phyloP scores from a whole-genome alignment of 2,329 filamentous ascomycete species.

The Cadophora luteo-olivacea region DNA sequence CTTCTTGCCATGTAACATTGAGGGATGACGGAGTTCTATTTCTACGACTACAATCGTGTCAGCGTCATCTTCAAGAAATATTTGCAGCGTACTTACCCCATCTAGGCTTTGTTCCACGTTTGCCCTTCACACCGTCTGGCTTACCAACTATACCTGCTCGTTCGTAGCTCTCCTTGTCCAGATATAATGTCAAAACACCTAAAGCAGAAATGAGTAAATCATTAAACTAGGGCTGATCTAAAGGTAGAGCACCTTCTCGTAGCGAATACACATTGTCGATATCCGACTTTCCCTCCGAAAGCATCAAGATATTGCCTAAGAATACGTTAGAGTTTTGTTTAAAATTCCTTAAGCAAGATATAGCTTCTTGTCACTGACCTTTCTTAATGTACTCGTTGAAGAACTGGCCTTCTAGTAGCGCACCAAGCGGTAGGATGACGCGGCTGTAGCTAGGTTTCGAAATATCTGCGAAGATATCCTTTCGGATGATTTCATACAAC shows the following conservation, averaged over 20 bases:
- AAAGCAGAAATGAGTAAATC: slow-evolving; percentile 21
- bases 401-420: slow-evolving; percentile 76
- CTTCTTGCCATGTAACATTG: slow-evolving; percentile 67
- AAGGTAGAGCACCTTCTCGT: slow-evolving; percentile 61
- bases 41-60: slow-evolving; percentile 68
- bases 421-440: slow-evolving; percentile 74
- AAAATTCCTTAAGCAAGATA: not conserved
- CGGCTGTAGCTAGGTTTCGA: slow-evolving; percentile 62
- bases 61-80: slow-evolving; percentile 14
- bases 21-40: slow-evolving; percentile 73
- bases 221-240: not conserved
- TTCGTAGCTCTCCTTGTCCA: slow-evolving; percentile 85
- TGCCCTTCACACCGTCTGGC: slow-evolving; percentile 64
- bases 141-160: slow-evolving; percentile 80
- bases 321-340: slow-evolving; percentile 19
- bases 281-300: slow-evolving; percentile 77
- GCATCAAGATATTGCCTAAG: slow-evolving; percentile 78
- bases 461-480: slow-evolving; percentile 55
- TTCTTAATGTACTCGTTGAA: slow-evolving; percentile 85
- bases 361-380: slow-evolving; percentile 29
- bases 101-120: slow-evolving; percentile 67
- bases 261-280: slow-evolving; percentile 77
- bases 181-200: slow-evolving; percentile 77
- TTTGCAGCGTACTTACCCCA: slow-evolving; percentile 65
- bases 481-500: slow-evolving; percentile 59